Evolutionary conservation across 768 basidiomycete genomes (phyloP), one percentile per base, ranked within the genome.

Genomic region (Ramaria sp.): DNA sequence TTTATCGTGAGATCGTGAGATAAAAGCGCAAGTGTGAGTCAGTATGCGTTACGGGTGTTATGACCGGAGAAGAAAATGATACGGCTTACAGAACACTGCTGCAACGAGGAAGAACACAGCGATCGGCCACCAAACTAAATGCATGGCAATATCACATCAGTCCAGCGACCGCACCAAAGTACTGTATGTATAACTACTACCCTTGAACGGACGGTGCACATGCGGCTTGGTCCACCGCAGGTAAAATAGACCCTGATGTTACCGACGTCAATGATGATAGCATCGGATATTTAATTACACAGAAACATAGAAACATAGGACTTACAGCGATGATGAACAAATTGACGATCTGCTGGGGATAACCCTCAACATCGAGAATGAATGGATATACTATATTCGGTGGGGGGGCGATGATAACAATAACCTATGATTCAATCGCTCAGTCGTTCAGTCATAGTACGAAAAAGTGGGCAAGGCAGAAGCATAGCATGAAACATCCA

Each of bases 351-450:
- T 81, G 79, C 27, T 39, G 55, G 1, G 81, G 77, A 59, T 81
- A 73, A 32, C 71, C 78, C 62, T 69, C 70, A 12, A 82, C 70
- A 52, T 82, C 78, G 3, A 82, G 68, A 51, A 82, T 82, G 57
- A 82, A 82, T 0, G 79, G 78, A 60, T 81, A 82, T 0, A 70
- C 80, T 9, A 81, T 71, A 3, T 63, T 57, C 2, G 73, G 70
- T 0, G 80, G 79, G 0, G 79, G 79, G 0, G 62, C 79, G 42
- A 81, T 61, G 48, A 81, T 81, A 43, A 81, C 68, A 39, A 81
- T 74, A 22, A 73, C 61, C 74, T 74, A 50, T 12, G 10, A 28
- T 34, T 34, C 32, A 9, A 34, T 13, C 9, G 32, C n/a, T n/a
- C n/a, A n/a, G n/a, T n/a, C n/a, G n/a, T n/a, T n/a, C n/a, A n/a